Evolutionary conservation across 495 filamentous ascomycete genomes (phyloP), one percentile per base, ranked within the genome.

Genomic region (Zalerion maritima): DNA sequence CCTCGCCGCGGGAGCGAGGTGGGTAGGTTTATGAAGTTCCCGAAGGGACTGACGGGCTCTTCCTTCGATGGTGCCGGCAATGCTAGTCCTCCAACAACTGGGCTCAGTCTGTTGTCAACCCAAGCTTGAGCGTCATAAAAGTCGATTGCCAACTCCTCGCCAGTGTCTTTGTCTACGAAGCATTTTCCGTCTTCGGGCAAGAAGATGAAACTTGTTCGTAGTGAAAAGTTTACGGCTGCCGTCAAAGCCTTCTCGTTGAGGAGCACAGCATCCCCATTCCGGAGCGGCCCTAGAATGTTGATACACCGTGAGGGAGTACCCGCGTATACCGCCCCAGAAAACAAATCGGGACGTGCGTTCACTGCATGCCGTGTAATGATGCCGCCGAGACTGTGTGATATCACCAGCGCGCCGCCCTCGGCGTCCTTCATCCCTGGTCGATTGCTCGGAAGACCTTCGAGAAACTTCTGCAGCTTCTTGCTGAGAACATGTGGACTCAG

Each of bases 161-260:
- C 75, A 1, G 83, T 91, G 28, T 67, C 46, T 38, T 77, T 80
- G 56, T 94, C 73, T 42, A 94, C 64, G 45, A 94, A 97, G 52
- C 85, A 92, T 45, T 72, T 69, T 0, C 86, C 86, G 41, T 86
- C 75, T 35, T 94, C 78, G 3, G 89, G 87, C 1, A 97, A 65
- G 13, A 94, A 74, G 13, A 76, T 69, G 41, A 77, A 97, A 31
- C 69, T 81, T 2, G 81, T 94, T 5, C 87, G 77, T 22, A 97
- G 69, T 1, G 80, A 83, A 52, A 97, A 94, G 50, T 87, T 92
- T 28, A 93, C 86, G 50, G 94, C 84, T 0, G 89, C 85, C 1
- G 86, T 94, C 2, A 97, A 63, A 2, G 94, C 81, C 33, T 81
- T 81, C 13, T 83, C 84, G 45, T 83, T 92, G 19, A 97, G 56